These are phyloP conservation scores for Botryosphaeria dothidea DNA, from an alignment of 2,329 filamentous ascomycete genomes.

Conservation along the genomic window DNA sequence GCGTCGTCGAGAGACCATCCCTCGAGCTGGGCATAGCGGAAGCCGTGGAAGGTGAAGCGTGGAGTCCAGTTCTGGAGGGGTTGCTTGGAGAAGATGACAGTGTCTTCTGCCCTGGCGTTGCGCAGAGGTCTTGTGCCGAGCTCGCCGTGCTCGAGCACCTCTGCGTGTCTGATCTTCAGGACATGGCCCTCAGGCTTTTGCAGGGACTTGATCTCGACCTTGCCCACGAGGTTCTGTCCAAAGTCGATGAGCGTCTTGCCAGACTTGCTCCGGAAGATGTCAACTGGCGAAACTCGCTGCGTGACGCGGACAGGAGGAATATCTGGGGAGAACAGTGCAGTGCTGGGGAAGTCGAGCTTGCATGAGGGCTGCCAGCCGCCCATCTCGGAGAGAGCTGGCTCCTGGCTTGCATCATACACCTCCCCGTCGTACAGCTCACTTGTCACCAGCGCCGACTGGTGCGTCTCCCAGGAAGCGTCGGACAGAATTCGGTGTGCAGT, in stretches of 20 bases:
- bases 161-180: conserved; percentile 55
- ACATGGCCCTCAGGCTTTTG: conserved; percentile 39
- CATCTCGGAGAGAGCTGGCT: conserved; percentile 23
- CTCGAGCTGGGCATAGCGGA: conserved; percentile 53
- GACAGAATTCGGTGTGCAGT: conserved; percentile 7
- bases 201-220: conserved; percentile 41
- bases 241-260: conserved; percentile 58
- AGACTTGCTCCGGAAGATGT: conserved; percentile 36
- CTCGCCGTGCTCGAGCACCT: conserved; percentile 55
- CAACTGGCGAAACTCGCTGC: conserved; percentile 29
- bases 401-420: conserved; percentile 47
- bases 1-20: conserved; percentile 40
- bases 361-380: conserved; percentile 33
- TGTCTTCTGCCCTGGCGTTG: conserved; percentile 45
- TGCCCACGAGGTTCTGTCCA: conserved; percentile 60
- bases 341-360: conserved; percentile 32
- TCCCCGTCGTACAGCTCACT: conserved; percentile 58
- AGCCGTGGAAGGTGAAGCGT: conserved; percentile 55
- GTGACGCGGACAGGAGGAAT: conserved; percentile 47
- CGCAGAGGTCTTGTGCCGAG: conserved; percentile 47
- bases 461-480: conserved; percentile 42
- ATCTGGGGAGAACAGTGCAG: conserved; percentile 43
- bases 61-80: conserved; percentile 44
- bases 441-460: conserved; percentile 34
- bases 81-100: conserved; percentile 35